These are phyloP conservation scores for Rhipidocladum racemiflorum DNA, from an alignment of 176 grass and related monocot genomes.

Conservation along the genomic window DNA sequence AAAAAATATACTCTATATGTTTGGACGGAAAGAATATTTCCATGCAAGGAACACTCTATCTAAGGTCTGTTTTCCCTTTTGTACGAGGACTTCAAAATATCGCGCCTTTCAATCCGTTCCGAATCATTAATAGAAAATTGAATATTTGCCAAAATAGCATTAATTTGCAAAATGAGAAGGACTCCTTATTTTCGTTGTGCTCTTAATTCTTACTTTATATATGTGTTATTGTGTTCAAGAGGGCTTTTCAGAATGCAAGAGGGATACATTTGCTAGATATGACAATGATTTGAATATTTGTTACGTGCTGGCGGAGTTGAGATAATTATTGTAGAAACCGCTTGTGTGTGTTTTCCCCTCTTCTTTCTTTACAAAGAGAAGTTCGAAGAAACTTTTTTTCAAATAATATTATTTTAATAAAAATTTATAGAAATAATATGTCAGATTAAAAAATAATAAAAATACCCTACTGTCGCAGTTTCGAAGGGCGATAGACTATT, in stretches of 20 bases:
- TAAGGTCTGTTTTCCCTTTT: not conserved
- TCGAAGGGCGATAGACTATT: too few relatives aligned
- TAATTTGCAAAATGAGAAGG: not conserved
- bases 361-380: not conserved
- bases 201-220: not conserved
- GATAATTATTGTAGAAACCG: not conserved
- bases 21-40: not conserved
- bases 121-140: not conserved
- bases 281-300: not conserved
- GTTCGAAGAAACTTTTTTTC: too few relatives aligned
- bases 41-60: not conserved
- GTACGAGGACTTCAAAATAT: not conserved
- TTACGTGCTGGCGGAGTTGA: not conserved
- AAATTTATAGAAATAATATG: too few relatives aligned
- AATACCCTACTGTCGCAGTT: too few relatives aligned
- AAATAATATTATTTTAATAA: too few relatives aligned
- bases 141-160: not conserved
- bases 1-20: too few relatives aligned
- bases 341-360: not conserved
- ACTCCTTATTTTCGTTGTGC: not conserved
- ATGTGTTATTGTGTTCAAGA: not conserved
- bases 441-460: too few relatives aligned
- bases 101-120: not conserved
- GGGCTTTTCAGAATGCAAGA: too few relatives aligned
- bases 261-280: not conserved